Evolutionary conservation across 306 rosid genomes (phyloP).

Genomic region (Begonia loranthoides): DNA sequence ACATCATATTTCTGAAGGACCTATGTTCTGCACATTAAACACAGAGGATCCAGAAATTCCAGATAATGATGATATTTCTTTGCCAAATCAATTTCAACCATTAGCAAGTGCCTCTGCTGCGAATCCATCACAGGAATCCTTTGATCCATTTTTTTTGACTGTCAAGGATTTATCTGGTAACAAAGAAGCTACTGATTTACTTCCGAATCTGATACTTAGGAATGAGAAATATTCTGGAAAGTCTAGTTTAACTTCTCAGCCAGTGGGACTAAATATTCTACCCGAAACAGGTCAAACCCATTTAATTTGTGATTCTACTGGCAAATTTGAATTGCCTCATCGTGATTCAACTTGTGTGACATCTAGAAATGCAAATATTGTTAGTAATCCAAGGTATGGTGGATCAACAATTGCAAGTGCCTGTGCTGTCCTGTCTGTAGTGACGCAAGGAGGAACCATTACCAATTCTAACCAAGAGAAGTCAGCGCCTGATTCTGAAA

Average conservation of each 20-base stretch:
- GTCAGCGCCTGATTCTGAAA: conserved; percentile 21
- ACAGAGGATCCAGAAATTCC: conserved; percentile 76
- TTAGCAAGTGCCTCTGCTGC: conserved; percentile 16
- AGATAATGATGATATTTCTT: conserved; percentile 60
- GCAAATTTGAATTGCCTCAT: conserved; percentile 24
- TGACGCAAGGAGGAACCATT: conserved; percentile 27
- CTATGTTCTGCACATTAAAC: conserved; percentile 41
- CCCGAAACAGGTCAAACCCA: conserved; percentile 18
- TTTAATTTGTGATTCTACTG: conserved; percentile 25
- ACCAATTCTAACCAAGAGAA: conserved; percentile 24
- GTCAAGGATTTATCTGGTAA: conserved; percentile 22
- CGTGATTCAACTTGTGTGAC: conserved; percentile 18
- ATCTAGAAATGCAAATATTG: conserved; percentile 24
- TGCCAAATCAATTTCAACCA: conserved; percentile 31
- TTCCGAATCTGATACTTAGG: conserved; percentile 22
- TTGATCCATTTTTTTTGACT: conserved; percentile 25
- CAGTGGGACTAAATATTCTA: conserved; percentile 21
- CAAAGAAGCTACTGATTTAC: conserved; percentile 26
- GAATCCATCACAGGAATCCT: conserved; percentile 17
- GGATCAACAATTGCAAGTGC: conserved; percentile 21
- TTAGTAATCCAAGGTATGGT: conserved; percentile 21
- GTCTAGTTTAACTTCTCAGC: conserved; percentile 28
- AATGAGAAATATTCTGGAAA: conserved; percentile 34
- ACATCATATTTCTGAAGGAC: conserved; percentile 44
- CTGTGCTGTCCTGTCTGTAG: conserved; percentile 17